Evolutionary conservation across 768 basidiomycete genomes (phyloP).

Genomic region (Rhizopogon salebrosus): DNA sequence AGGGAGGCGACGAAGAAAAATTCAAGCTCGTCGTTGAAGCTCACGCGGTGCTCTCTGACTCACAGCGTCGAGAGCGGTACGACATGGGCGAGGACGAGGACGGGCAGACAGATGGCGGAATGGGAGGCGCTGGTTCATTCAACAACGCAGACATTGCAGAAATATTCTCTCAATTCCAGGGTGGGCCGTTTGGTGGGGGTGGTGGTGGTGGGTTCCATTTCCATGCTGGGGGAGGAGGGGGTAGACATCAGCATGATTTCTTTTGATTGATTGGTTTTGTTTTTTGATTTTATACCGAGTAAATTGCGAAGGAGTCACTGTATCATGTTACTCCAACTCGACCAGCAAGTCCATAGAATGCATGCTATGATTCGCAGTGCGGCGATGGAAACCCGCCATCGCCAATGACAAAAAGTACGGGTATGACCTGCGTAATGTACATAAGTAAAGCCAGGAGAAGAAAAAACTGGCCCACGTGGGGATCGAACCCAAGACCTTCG

Average conservation of each 20-base stretch:
- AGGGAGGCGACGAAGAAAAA: slow-evolving; percentile 94
- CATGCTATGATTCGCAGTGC: neutral
- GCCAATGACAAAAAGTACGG: no score
- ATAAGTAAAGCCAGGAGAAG: slow-evolving; percentile 3
- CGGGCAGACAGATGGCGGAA: slow-evolving; percentile 42
- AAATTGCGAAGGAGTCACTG: no score
- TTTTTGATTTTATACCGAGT: neutral
- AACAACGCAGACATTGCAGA: slow-evolving; percentile 52
- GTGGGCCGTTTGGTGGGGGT: slow-evolving; percentile 26
- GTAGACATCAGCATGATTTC: neutral
- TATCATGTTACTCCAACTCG: no score
- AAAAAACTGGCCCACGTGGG: slow-evolving; percentile 52
- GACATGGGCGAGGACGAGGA: slow-evolving; percentile 83
- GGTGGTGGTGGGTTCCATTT: slow-evolving; percentile 28
- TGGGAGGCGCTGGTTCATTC: slow-evolving; percentile 39
- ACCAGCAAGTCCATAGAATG: no score
- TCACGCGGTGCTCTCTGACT: slow-evolving; percentile 76
- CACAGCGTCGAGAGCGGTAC: slow-evolving; percentile 65
- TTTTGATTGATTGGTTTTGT: neutral
- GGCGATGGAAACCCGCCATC: no score
- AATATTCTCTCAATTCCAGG: slow-evolving; percentile 60
- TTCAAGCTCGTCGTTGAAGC: slow-evolving; percentile 90
- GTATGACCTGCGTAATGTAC: no score
- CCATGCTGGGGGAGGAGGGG: slow-evolving; percentile 9
- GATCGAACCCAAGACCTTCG: slow-evolving; percentile 71